phyloP scores from a whole-genome alignment of 2,329 filamentous ascomycete species.

The Chaetomiaceae sp. region DNA sequence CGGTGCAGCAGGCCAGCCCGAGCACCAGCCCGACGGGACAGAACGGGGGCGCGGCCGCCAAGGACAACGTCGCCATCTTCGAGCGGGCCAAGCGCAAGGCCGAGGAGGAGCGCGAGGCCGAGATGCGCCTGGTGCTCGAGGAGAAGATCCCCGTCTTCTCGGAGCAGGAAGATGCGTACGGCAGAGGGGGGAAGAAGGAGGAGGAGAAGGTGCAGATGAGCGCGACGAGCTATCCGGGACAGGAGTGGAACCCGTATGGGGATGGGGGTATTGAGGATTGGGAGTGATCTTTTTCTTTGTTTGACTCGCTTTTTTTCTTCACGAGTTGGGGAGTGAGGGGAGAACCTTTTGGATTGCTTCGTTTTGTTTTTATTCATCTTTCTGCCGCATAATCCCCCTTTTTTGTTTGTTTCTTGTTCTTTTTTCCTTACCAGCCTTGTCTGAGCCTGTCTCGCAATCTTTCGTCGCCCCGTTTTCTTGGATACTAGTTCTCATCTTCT shows the following conservation, averaged over 20 bases:
- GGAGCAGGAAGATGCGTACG: conserved; percentile 30
- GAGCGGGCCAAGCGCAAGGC: conserved; percentile 42
- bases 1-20: conserved; percentile 14
- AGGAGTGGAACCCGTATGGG: conserved; percentile 62
- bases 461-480: too few species aligned
- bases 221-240: conserved; percentile 64
- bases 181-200: conserved; percentile 35
- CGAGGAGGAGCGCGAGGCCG: conserved; percentile 18
- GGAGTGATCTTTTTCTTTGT: conserved; percentile 4
- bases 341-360: too few species aligned
- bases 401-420: too few species aligned
- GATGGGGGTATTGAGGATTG: conserved; percentile 29
- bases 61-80: conserved; percentile 31
- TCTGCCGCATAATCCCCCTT: too few species aligned
- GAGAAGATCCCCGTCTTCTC: conserved; percentile 48
- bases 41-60: conserved; percentile 26
- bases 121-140: conserved; percentile 31
- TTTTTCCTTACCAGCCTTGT: too few species aligned
- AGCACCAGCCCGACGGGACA: conserved; percentile 13
- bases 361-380: too few species aligned
- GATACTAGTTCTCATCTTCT: too few species aligned
- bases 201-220: conserved; percentile 55
- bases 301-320: background rate
- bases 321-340: too few species aligned
- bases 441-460: too few species aligned